Evolutionary conservation across 2,329 filamentous ascomycete species (phyloP), one percentile per base, ranked within the genome.

Genomic region (Alternaria brassicae): DNA sequence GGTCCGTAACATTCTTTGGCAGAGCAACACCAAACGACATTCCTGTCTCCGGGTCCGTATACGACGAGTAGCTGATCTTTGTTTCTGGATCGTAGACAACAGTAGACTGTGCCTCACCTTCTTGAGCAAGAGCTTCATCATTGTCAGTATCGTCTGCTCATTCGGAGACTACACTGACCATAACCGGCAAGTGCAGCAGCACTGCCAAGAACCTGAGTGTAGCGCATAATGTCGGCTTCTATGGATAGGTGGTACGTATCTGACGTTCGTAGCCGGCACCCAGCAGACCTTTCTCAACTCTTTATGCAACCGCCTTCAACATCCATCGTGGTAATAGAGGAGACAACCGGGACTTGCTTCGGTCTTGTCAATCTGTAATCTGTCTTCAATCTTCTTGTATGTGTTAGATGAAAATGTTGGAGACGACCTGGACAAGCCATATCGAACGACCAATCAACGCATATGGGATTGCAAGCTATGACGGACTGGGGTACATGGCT

Each of bases 21-120:
- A 76, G 67, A 36, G 73, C 71, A 58, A 75, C 48, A n/a, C 71
- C 70, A 62, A 73, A 72, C 19, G 62, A 67, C 63, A 72, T 70
- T 32, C 69, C 73, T 47, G 66, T 70, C 42, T 69, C 66, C n/a
- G 62, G 53, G 48, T 73, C 62, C 52, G 68, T 63, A 58, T 76
- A 75, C 34, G 66, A 66, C 30, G 73, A 73, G 56, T 70, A 75
- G 50, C 67, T 73, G 51, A 75, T 74, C 50, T 70, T 72, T 25
- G 72, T 73, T 37, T 65, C 62, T 50, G 66, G 54, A 67, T 75
- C 72, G 55, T 69, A 73, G 53, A 68, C 56, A 65, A 70, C 59
- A 60, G 68, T 74, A 56, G 72, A 73, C 41, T 68, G 57, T 17
- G 62, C 66, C 65, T 72, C 64, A 72, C 65, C 68, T 55, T 69